phyloP scores from a whole-genome alignment of 202 grass and related monocot genomes.

The Hordeum pubiflorum region DNA sequence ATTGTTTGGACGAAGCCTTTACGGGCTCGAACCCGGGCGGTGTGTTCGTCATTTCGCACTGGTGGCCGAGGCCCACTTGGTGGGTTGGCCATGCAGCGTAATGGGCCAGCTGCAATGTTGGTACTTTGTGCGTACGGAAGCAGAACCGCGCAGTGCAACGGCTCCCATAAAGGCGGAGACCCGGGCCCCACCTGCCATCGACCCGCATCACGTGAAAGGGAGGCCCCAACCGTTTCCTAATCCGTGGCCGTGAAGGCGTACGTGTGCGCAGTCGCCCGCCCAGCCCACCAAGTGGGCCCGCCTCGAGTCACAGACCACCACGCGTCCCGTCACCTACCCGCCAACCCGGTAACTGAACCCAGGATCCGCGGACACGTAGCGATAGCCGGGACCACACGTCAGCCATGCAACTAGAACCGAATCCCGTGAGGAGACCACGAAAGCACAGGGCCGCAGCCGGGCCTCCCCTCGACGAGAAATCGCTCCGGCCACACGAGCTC shows the following conservation, averaged over 20 bases:
- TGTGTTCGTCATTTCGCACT: too few species aligned
- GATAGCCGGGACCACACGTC: neutral
- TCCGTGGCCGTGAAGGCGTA: neutral
- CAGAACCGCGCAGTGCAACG: neutral
- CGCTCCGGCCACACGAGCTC: neutral
- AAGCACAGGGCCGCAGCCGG: neutral
- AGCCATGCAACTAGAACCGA: neutral
- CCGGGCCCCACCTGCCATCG: neutral
- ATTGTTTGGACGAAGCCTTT: too few species aligned
- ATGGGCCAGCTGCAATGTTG: neutral
- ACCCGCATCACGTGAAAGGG: conserved; percentile 28
- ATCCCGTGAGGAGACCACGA: neutral
- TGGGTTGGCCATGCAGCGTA: too few species aligned
- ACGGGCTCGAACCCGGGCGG: too few species aligned
- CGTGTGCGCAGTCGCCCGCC: neutral
- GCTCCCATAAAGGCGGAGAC: conserved; percentile 24
- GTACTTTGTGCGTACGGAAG: neutral
- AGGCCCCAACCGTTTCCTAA: conserved; percentile 20
- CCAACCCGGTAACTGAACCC: neutral
- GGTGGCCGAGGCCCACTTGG: too few species aligned
- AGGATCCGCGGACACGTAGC: conserved; percentile 1
- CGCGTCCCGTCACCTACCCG: neutral
- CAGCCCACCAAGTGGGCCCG: neutral
- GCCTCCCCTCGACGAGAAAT: neutral
- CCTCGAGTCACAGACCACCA: neutral